phyloP scores from a whole-genome alignment of 2,329 filamentous ascomycete genomes.

The Calonectria pseudoturangicola region DNA sequence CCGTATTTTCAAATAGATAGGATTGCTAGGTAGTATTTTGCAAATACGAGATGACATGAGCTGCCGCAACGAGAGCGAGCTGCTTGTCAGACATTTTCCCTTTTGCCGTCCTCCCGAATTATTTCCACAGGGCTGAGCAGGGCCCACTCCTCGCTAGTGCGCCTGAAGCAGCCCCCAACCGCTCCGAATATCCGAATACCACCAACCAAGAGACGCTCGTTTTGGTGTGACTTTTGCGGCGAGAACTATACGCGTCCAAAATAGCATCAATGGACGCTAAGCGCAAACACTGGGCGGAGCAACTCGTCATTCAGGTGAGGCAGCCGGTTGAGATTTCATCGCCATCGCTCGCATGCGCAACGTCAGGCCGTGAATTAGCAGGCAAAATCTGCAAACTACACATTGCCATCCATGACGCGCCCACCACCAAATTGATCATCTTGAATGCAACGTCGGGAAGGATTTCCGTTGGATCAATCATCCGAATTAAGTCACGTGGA shows the following conservation, averaged over 20 bases:
- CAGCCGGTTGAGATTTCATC: not conserved
- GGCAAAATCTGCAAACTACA: too few relatives aligned
- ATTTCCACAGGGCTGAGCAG: constrained; percentile 2
- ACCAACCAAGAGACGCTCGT: not conserved
- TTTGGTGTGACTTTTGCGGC: not conserved
- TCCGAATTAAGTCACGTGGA: not conserved
- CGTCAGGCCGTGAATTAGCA: too few relatives aligned
- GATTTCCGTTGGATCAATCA: too few relatives aligned
- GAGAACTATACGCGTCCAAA: not conserved
- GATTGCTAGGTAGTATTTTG: not conserved
- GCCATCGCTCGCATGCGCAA: too few relatives aligned
- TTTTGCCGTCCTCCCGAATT: not conserved
- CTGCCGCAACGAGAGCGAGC: not conserved
- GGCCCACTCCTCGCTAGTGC: not conserved
- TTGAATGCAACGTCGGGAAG: too few relatives aligned
- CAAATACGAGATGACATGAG: constrained; percentile 6
- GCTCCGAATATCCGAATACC: not conserved
- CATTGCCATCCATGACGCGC: too few relatives aligned
- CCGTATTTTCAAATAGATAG: not conserved
- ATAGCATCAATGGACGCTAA: too few relatives aligned
- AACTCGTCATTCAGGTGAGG: not conserved
- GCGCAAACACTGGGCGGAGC: too few relatives aligned
- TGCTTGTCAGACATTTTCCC: not conserved
- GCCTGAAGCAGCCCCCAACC: not conserved
- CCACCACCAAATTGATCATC: too few relatives aligned